These are phyloP conservation scores for Chrysanthemum seticuspe DNA, from an alignment of 129 eudicot species.

Conservation along the genomic window DNA sequence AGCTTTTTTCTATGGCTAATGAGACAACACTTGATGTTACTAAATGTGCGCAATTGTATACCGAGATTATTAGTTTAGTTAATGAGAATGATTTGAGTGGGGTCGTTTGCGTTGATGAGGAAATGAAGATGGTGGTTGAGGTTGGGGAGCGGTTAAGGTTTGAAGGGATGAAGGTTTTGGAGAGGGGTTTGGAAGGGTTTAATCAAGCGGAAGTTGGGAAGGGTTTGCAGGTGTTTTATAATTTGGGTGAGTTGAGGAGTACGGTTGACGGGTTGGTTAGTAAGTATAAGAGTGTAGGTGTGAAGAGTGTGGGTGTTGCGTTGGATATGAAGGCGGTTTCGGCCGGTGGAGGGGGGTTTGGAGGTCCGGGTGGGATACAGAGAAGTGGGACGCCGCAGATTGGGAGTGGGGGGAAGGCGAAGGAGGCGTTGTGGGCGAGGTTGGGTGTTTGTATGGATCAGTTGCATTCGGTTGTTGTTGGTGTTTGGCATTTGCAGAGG, in stretches of 20 bases:
- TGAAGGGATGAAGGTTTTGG: conserved; percentile 77
- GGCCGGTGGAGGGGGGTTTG: conserved; percentile 42
- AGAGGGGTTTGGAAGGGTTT: conserved; percentile 77
- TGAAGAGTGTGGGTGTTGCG: conserved; percentile 65
- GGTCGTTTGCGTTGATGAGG: conserved; percentile 57
- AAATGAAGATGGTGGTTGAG: conserved; percentile 64
- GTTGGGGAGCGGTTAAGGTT: conserved; percentile 56
- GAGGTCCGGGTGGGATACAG: conserved; percentile 89
- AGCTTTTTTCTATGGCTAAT: conserved; percentile 47
- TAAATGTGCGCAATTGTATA: conserved; percentile 74
- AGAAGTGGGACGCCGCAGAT: conserved; percentile 88
- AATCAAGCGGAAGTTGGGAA: conserved; percentile 93
- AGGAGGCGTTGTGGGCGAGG: conserved; percentile 92
- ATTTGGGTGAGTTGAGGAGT: conserved; percentile 74
- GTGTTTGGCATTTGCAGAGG: conserved; percentile 98
- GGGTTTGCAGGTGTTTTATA: conserved; percentile 91
- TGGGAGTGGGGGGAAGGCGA: conserved; percentile 73
- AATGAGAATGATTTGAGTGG: conserved; percentile 58
- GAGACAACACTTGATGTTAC: conserved; percentile 51
- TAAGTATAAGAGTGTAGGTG: conserved; percentile 65
- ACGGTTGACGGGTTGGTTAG: conserved; percentile 72
- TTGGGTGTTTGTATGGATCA: conserved; percentile 91
- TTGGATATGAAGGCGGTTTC: conserved; percentile 90
- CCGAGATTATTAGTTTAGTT: conserved; percentile 52
- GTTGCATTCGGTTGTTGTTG: conserved; percentile 74